These are phyloP conservation scores for Mycena alexandri DNA, from an alignment of 768 basidiomycete species.

Conservation along the genomic window DNA sequence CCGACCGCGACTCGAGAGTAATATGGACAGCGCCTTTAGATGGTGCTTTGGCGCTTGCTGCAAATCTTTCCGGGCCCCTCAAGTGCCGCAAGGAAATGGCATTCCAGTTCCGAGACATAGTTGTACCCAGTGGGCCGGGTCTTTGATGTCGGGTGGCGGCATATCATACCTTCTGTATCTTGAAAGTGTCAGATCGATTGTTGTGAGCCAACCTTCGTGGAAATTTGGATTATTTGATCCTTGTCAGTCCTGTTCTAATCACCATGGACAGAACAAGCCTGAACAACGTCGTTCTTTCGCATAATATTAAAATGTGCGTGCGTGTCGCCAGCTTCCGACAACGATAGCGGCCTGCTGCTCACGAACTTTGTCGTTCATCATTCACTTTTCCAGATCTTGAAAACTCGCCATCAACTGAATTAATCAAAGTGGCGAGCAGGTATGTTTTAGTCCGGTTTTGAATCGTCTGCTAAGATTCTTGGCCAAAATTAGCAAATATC, in stretches of 20 bases:
- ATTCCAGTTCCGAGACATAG: too few species aligned
- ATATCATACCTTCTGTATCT: background rate
- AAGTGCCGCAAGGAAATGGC: too few species aligned
- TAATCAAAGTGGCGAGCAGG: constrained; percentile 2
- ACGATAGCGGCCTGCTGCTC: background rate
- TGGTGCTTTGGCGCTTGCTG: too few species aligned
- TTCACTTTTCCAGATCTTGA: constrained; percentile 5
- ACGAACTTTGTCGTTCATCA: background rate
- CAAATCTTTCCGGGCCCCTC: too few species aligned
- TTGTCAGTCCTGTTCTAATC: background rate
- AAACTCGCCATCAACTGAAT: constrained; percentile 8
- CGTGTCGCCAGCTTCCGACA: background rate
- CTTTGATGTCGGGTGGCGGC: background rate
- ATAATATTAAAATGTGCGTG: background rate
- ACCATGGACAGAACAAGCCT: constrained; percentile 2
- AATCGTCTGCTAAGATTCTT: background rate
- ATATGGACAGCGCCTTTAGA: too few species aligned
- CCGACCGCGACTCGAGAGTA: too few species aligned
- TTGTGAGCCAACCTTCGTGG: background rate
- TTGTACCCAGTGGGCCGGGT: background rate
- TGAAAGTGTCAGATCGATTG: background rate
- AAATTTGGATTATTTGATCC: constrained; percentile 7
- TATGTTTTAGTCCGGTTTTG: constrained; percentile 8
- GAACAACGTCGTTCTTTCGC: background rate
- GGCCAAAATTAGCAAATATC: constrained; percentile 14